A percentile compares a stretch with the other conserved stretches of the same genome.
These are phyloP conservation scores for Malassezia japonica DNA, from an alignment of 1,284 basidiomycete genomes.

Conservation along the genomic window DNA sequence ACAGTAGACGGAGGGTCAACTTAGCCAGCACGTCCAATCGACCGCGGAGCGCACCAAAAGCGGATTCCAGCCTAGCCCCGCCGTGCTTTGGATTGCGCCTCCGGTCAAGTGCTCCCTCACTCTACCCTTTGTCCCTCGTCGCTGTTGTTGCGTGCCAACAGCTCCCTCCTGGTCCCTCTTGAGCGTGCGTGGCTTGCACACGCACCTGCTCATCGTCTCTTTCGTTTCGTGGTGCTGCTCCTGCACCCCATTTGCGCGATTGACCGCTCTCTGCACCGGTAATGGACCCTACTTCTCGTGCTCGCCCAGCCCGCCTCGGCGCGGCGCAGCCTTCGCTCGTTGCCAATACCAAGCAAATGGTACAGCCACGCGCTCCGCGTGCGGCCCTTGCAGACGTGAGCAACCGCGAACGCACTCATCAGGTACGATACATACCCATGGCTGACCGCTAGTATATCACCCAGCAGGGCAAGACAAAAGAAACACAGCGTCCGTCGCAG, in stretches of 20 bases:
- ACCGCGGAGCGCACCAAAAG: background rate
- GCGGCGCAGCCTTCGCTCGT: conserved; percentile 14
- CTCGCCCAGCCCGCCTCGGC: conserved; percentile 12
- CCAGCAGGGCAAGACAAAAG: background rate
- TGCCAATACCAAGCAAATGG: conserved; percentile 2
- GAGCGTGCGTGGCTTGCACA: background rate
- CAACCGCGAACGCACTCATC: conserved; percentile 10
- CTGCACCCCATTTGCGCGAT: too few species aligned
- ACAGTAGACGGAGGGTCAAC: background rate
- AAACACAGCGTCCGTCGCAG: background rate
- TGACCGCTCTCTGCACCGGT: background rate
- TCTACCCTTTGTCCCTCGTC: background rate
- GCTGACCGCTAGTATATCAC: too few species aligned
- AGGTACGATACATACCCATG: too few species aligned
- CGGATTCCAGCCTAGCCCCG: background rate
- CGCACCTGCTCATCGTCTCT: background rate
- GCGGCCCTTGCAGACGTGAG: conserved; percentile 17
- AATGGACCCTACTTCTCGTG: conserved; percentile 12
- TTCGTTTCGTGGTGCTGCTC: background rate
- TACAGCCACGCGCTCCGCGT: conserved; percentile 2
- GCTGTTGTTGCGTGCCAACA: background rate
- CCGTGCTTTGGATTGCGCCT: background rate
- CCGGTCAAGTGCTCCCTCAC: too few species aligned
- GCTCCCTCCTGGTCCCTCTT: background rate
- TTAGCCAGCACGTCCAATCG: conserved; percentile 5